Evolutionary conservation across 1,139 yeast genomes (phyloP), one percentile per base, ranked within the genome.

Genomic region (Saccharomycopsis crataegensis): DNA sequence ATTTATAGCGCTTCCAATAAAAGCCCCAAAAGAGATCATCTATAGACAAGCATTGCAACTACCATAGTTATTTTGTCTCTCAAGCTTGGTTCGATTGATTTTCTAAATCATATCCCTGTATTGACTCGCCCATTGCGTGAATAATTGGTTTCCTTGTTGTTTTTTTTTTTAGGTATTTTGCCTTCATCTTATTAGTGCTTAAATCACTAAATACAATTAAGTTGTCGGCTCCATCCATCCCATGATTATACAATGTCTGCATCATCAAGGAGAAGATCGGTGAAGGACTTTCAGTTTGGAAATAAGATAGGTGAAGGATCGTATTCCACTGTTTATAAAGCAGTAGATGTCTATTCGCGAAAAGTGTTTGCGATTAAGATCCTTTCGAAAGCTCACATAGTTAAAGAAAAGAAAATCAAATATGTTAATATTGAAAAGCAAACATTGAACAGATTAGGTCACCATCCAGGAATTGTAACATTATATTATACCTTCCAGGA

Each of bases 341-440:
- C 96, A 0, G 76, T 86, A 1, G 96, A 93, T 61, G 76, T 82
- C 47, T 82, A 82, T 57, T 82, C 86, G n/a, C 70, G 77, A 51
- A 78, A 79, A 55, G 82, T 84, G 55, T 93, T 86, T 65, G 99
- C 99, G 4, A 83, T 94, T 58, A 94, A 94, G 68, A 83, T 93
- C 6, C 78, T 95, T 47, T 95, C 94, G 61, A 94, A 94, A 69
- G 78, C 90, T 46, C 99, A 94, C 69, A 94, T 93, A 57, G 93
- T 93, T 62, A 86, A 88, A 67, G 99, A 93, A 69, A 87, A 87
- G 66, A 93, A 93, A 67, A 94, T 91, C 62, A 93, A 94, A 68
- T 94, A 93, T 65, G 99, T 93, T 57, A 91, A 91, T 64, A 93
- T 94, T 57, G 99, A 94, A 68, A 93, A 93, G 68, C 89, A 89